phyloP scores from a whole-genome alignment of 306 rosid species.

The Glycyrrhiza uralensis region DNA sequence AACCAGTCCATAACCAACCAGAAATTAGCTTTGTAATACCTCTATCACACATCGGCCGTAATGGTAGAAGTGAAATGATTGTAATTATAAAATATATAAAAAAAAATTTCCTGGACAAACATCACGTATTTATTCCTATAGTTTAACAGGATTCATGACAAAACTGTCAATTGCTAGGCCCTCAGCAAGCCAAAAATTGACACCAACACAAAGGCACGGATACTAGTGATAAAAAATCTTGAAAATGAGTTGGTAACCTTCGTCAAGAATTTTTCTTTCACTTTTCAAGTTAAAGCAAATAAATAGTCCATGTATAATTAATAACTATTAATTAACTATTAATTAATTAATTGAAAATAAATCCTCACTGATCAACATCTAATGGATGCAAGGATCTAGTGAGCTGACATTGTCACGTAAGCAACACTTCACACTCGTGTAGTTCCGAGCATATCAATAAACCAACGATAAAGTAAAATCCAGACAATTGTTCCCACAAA shows the following conservation, averaged over 20 bases:
- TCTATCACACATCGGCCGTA: too few species aligned
- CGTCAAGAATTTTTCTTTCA: neutral
- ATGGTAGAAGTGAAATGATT: too few species aligned
- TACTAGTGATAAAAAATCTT: neutral
- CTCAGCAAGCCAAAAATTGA: neutral
- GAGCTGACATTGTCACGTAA: neutral
- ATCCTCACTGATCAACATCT: neutral
- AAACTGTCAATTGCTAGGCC: neutral
- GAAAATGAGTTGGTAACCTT: neutral
- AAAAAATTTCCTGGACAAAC: too few species aligned
- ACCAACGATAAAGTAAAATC: neutral
- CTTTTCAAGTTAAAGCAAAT: neutral
- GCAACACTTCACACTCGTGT: neutral
- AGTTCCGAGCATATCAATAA: constrained; percentile 17
- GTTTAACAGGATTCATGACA: too few species aligned
- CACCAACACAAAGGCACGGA: neutral
- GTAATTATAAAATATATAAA: too few species aligned
- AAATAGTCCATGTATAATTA: neutral
- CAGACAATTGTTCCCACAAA: constrained; percentile 15
- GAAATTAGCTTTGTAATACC: too few species aligned
- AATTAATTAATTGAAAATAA: neutral
- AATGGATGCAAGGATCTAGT: neutral
- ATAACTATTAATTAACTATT: too few species aligned
- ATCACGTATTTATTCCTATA: too few species aligned
- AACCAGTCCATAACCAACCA: neutral